phyloP scores from a whole-genome alignment of 2,329 filamentous ascomycete genomes.

The Fonsecaea multimorphosa region DNA sequence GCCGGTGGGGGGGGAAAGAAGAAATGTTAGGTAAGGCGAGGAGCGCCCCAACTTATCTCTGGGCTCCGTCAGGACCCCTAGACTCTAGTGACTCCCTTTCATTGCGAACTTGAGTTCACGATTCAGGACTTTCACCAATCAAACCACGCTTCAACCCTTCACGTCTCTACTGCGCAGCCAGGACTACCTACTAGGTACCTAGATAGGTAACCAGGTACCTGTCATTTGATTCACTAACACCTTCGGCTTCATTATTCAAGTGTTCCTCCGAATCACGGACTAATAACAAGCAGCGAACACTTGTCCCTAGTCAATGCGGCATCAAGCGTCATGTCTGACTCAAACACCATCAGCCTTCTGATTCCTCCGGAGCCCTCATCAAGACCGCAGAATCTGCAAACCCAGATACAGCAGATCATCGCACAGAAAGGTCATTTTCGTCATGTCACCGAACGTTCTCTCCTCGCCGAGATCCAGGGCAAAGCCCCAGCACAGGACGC shows the following conservation, averaged over 20 bases:
- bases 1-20: neutral
- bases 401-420: slow-evolving; percentile 66
- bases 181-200: no score
- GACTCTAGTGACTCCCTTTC: neutral
- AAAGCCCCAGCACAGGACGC: slow-evolving; percentile 48
- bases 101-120: neutral
- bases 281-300: neutral
- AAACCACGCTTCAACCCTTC: neutral
- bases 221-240: slow-evolving; percentile 1
- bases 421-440: slow-evolving; percentile 81
- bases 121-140: slow-evolving; percentile 1
- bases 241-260: neutral
- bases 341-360: slow-evolving; percentile 30
- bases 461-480: slow-evolving; percentile 70
- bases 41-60: neutral
- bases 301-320: neutral
- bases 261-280: neutral
- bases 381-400: slow-evolving; percentile 20
- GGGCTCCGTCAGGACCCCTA: neutral
- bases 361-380: slow-evolving; percentile 25
- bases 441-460: slow-evolving; percentile 73
- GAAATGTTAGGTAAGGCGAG: slow-evolving; percentile 1
- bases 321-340: slow-evolving; percentile 25
- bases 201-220: neutral
- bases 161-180: neutral